Base-by-base conservation (phyloP, 2,329 filamentous ascomycete species). In the Cordyceps tenuipes region DNA sequence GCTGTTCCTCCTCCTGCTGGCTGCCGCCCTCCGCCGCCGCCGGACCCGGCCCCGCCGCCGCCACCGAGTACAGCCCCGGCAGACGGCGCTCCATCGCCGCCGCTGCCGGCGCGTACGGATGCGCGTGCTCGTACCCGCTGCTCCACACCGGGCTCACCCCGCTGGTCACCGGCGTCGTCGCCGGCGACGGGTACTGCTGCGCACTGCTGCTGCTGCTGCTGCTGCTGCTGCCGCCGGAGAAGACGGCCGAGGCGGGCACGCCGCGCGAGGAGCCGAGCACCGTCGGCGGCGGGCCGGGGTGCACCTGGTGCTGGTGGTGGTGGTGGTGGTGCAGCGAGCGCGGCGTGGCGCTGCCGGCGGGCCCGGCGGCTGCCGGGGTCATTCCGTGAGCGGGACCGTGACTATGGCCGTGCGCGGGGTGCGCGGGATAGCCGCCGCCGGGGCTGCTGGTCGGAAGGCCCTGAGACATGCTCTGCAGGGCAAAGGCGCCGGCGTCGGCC, bases 391-490 rank as follows among this genome's bases (percentile, higher is more conserved):
- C 52, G 31, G 13, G 23, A 12, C 29, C 44, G 15, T 49, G 44
- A 31, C 34, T 19, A 17, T 48, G n/a, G 19, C 21, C 3, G 44
- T 39, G n/a, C 26, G 26, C 3, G 3, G 26, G 3, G 26, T 29
- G 26, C 26, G 26, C 26, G 26, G 26, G 26, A 6, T 29, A 29
- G 31, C 26, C 6, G 44, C 26, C 12, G 56, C n/a, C n/a, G n/a
- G 36, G 15, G 21, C 46, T 19, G 23, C 29, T 34, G 23, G n/a
- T 17, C 26, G 53, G 47, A 29, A 57, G 26, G 36, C 53, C 59
- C 17, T 51, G 47, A 5, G 59, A 55, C 46, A 61, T 52, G 47
- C 19, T 61, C 39, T 61, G 59, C 47, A 61, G 39, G 13, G 59
- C 53, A 52, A 61, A 61, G 0, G 59, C 53, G 3, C 54, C 59